Conservation (phyloP, 2,329 filamentous ascomycete species). For the Colletotrichum sp. region DNA sequence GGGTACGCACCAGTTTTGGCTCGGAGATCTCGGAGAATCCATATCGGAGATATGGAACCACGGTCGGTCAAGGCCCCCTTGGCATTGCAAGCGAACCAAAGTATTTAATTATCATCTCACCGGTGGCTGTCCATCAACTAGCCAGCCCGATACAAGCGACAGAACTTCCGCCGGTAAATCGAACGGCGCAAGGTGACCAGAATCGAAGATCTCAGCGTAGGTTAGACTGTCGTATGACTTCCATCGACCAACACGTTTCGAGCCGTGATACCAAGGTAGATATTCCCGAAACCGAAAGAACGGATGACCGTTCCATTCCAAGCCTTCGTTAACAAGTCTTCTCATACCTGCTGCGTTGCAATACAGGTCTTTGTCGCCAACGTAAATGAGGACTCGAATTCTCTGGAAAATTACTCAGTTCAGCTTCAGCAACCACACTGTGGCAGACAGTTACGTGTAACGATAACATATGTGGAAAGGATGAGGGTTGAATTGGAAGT, state of each 20-base stretch:
- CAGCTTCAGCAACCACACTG: not conserved
- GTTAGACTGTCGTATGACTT: not conserved
- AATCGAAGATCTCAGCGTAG: not conserved
- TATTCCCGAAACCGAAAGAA: not conserved
- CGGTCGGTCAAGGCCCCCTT: not conserved
- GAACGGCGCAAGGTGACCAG: not conserved
- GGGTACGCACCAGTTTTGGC: not conserved
- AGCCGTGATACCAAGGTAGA: not conserved
- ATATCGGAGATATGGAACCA: not conserved
- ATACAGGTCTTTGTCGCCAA: constrained; percentile 2
- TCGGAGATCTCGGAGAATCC: not conserved
- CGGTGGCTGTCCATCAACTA: not conserved
- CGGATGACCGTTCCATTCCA: not conserved
- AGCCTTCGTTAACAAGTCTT: not conserved
- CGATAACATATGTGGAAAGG: not conserved
- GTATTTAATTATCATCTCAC: not conserved
- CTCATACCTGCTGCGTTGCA: constrained; percentile 5
- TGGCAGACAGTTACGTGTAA: not conserved
- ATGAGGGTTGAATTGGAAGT: not conserved
- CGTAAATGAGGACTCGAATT: not conserved
- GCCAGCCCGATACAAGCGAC: not conserved
- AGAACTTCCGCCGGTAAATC: not conserved
- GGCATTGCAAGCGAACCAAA: not conserved
- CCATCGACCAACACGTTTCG: not conserved
- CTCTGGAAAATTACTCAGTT: not conserved